Evolutionary conservation across 2,329 filamentous ascomycete genomes (phyloP).

Genomic region (Dactylella cylindrospora): DNA sequence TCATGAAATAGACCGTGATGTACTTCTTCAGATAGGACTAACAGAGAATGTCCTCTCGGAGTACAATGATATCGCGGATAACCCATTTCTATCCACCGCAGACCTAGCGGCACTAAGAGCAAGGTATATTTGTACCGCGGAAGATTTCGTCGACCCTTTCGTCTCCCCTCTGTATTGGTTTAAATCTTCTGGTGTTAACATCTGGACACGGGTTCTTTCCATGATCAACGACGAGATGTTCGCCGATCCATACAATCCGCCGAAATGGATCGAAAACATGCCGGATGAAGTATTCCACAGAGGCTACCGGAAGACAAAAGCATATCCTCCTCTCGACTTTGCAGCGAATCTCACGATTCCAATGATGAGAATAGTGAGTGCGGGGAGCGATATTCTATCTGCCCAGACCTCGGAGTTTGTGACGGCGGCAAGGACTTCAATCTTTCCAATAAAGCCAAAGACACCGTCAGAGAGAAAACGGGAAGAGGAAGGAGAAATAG

Average conservation of each 20-base stretch:
- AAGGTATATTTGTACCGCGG: slow-evolving; percentile 13
- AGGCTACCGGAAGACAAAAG: slow-evolving; percentile 5
- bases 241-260: slow-evolving; percentile 19
- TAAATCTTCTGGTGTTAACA: slow-evolving; percentile 27
- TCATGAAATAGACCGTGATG: background rate
- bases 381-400: slow-evolving; percentile 29
- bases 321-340: slow-evolving; percentile 21
- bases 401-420: slow-evolving; percentile 20
- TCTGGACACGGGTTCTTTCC: slow-evolving; percentile 24
- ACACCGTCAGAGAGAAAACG: slow-evolving; percentile 5
- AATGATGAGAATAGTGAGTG: slow-evolving; percentile 25
- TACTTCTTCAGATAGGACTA: background rate
- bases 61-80: slow-evolving; percentile 16
- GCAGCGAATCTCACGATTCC: slow-evolving; percentile 20
- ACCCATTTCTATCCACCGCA: slow-evolving; percentile 32
- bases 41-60: slow-evolving; percentile 1
- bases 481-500: slow-evolving; percentile 15
- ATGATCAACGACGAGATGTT: slow-evolving; percentile 9
- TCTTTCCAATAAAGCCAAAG: slow-evolving; percentile 9
- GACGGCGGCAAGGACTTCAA: slow-evolving; percentile 11
- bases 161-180: slow-evolving; percentile 38
- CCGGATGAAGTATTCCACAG: slow-evolving; percentile 17
- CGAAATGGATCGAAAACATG: slow-evolving; percentile 13
- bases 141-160: slow-evolving; percentile 41
- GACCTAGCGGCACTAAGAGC: slow-evolving; percentile 14